Conservation (phyloP, 805 yeast species). For the Hagleromyces aurorensis region DNA sequence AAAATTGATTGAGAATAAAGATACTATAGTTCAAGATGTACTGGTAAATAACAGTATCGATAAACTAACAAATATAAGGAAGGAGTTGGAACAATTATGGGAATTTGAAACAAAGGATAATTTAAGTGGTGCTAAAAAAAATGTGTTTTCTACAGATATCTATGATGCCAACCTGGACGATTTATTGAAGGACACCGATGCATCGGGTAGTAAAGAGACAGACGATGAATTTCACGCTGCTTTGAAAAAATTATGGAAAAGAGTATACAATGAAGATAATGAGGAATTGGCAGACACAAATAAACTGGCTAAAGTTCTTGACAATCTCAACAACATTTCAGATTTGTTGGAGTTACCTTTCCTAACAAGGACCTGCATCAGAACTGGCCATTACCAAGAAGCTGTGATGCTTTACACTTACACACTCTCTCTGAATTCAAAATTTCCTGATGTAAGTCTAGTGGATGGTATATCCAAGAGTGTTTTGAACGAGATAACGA, state of each 20-base stretch:
- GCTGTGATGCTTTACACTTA: conserved; percentile 78
- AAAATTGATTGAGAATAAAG: conserved; percentile 31
- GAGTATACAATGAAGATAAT: conserved; percentile 13
- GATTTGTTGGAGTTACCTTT: conserved; percentile 83
- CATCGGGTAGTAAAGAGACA: conserved; percentile 14
- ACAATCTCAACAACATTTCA: conserved; percentile 61
- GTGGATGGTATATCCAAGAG: conserved; percentile 25
- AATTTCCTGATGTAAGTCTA: conserved; percentile 45
- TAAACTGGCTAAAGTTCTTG: conserved; percentile 38
- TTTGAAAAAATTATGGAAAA: conserved; percentile 14
- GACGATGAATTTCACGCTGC: conserved; percentile 30
- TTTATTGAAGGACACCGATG: conserved; percentile 16
- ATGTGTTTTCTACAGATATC: conserved; percentile 1
- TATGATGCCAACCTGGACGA: conserved; percentile 8
- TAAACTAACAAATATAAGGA: conserved; percentile 12
- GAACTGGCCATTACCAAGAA: conserved; percentile 81
- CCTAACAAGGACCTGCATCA: conserved; percentile 72
- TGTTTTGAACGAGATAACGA: conserved; percentile 27
- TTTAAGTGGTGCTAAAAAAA: background rate
- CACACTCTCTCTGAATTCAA: conserved; percentile 55
- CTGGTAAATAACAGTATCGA: conserved; percentile 19
- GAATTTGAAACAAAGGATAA: conserved; percentile 16
- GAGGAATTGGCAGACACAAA: conserved; percentile 10
- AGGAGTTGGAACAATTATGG: conserved; percentile 25
- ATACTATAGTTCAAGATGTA: conserved; percentile 38